These are phyloP conservation scores for Amanita brunnescens DNA, from an alignment of 768 basidiomycete species.

Conservation along the genomic window DNA sequence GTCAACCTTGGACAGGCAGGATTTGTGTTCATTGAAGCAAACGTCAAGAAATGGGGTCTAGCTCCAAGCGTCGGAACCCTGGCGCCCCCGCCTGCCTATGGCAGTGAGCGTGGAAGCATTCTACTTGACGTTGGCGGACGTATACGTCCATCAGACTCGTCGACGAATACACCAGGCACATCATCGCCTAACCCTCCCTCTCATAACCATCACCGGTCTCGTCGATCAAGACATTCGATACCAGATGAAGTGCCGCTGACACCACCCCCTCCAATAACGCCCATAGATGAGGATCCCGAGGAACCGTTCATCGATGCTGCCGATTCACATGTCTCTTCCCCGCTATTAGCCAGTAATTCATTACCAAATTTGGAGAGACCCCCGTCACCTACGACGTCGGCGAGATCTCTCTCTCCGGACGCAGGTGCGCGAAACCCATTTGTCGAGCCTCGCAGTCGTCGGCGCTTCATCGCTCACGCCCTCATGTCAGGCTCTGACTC, in stretches of 20 bases:
- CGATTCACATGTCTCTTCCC: constrained; percentile 19
- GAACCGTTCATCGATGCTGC: constrained; percentile 33
- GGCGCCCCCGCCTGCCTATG: constrained; percentile 96
- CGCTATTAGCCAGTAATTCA: constrained; percentile 9
- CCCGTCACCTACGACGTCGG: constrained; percentile 36
- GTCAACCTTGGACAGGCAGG: constrained; percentile 97
- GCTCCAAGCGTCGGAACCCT: constrained; percentile 96
- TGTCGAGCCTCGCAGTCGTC: constrained; percentile 61
- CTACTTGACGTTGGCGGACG: constrained; percentile 83
- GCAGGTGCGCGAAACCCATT: constrained; percentile 83
- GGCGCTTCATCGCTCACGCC: constrained; percentile 57
- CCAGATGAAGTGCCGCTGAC: constrained; percentile 33
- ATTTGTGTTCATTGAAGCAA: constrained; percentile 98
- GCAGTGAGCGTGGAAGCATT: constrained; percentile 93
- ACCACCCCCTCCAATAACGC: constrained; percentile 65
- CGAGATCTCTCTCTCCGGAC: constrained; percentile 55
- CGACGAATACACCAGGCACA: constrained; percentile 32
- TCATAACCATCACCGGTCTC: constrained; percentile 53
- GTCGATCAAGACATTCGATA: constrained; percentile 40
- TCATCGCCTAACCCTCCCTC: constrained; percentile 42
- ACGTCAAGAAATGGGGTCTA: constrained; percentile 99
- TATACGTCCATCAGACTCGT: constrained; percentile 28
- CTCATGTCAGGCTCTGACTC: constrained; percentile 61
- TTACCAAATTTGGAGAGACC: constrained; percentile 17
- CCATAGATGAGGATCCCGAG: constrained; percentile 58